Base-by-base conservation (phyloP, 2,329 filamentous ascomycete genomes). In the Aureobasidium sp. region DNA sequence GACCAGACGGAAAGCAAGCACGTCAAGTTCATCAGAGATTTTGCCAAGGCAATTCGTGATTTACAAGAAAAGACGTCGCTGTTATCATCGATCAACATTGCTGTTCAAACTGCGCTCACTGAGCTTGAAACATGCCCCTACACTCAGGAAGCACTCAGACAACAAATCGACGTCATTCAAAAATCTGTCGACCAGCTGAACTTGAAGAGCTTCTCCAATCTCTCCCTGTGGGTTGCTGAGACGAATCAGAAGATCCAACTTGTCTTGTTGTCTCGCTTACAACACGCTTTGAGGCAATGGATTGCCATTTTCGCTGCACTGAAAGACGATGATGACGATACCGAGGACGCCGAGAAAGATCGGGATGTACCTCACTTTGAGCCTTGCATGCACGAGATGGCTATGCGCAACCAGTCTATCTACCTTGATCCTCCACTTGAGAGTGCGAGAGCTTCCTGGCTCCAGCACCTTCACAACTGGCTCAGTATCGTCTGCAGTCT, bases 331-430 rank as follows among this genome's bases (percentile, higher is more conserved):
- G 68, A 68, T 9, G 65, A 63, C 17, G 65, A 62, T n/a, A 65
- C 64, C 17, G 62, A 65, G 57, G 66, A 66, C 40, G 50, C 59
- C n/a, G 51, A 65, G 66, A 46, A 80, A 77, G 65, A 75, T 76
- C 33, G 64, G n/a, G 79, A 84, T 60, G 75, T 76, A 3, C 89
- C 90, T 0, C 80, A 80, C 3, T 84, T 95, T 75, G 85, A 83
- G 67, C 84, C 82, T 31, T 81, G 95, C 25, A 81, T 94, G 17
- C 90, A 96, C 67, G 94, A 99, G 71, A 87, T 99, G 59, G 94
- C 90, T 6, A 99, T 99, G 90, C 89, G 90, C 33, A 97, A 97
- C 68, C 94, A 99, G 73, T 88, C 96, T 65, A 96, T 99, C 66
- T 96, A 95, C 69, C 83, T 99, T 27, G 94, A 96, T 57, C 95